Base-by-base conservation (phyloP, 192 early-diverging fungal genomes). In the Backusella luteola region DNA sequence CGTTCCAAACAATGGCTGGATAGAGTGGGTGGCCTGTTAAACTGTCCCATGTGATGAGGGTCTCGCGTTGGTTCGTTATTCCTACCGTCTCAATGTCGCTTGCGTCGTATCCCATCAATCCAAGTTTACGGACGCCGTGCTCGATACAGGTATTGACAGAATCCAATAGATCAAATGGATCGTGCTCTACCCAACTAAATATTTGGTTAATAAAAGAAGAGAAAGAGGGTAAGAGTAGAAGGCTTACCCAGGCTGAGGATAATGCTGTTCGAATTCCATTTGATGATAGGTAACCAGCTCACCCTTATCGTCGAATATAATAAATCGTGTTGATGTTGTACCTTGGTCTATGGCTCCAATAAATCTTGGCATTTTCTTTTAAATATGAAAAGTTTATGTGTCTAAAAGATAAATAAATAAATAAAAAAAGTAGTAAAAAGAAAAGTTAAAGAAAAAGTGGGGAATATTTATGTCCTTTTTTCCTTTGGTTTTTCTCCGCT, bases 41-140 rank as follows among this genome's bases (percentile, higher is more conserved):
- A 35, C 76, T 86, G 84, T 98, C 96, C 94, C 96, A 98, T n/a
- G 88, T 93, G 46, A 96, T 89, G 7, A 91, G 89, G 1, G 96
- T 98, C 79, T 98, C 96, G 74, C 96, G 90, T 84, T 98, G 96
- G 85, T 97, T 98, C 15, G 96, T 98, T 73, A 98, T 92, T 2
- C 96, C 96, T 19, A 98, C 89, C 11, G 87, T 85, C 85, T 84
- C 84, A 77, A 91, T 88, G 71, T 87, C 81, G 12, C 67, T 81
- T 52, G 83, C 73, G 5, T 85, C 73, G 68, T 90, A 83, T 42
- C 94, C 94, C 44, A 88, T 74, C 34, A 84, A 78, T 42, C 84
- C 83, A 76, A 96, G 86, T 66, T 92, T 90, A 52, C 87, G 86
- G 66, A 89, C 82, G 4, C 90, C 88, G 34, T 89, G 85, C 8